Evolutionary conservation across 2,329 filamentous ascomycete genomes (phyloP).

Genomic region (Pestalotiopsis fici): DNA sequence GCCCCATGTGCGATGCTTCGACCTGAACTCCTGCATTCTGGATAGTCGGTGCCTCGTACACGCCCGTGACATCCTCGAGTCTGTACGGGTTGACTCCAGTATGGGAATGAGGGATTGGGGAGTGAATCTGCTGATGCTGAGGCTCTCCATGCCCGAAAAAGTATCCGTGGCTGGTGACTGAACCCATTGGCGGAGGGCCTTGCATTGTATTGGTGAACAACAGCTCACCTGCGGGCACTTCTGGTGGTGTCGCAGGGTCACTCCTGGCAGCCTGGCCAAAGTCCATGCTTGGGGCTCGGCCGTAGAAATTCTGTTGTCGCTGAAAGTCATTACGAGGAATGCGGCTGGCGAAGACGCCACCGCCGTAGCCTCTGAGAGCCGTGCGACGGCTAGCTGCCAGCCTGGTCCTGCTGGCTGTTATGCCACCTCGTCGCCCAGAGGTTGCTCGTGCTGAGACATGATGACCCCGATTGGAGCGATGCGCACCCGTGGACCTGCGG

Average conservation of each 20-base stretch:
- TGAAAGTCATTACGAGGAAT: constrained; percentile 3
- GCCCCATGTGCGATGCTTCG: constrained; percentile 7
- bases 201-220: constrained; percentile 15
- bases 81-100: constrained; percentile 14
- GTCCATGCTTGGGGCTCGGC: constrained; percentile 9
- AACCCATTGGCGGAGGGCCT: constrained; percentile 3
- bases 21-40: constrained; percentile 1
- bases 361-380: constrained; percentile 10
- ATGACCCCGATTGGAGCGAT: constrained; percentile 3
- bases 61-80: constrained; percentile 16
- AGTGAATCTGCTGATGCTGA: constrained; percentile 8
- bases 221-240: constrained; percentile 11
- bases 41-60: constrained; percentile 17
- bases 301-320: not conserved
- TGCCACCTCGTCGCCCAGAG: constrained; percentile 27
- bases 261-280: constrained; percentile 4
- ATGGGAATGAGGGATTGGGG: constrained; percentile 4
- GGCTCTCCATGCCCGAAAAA: constrained; percentile 8
- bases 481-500: constrained; percentile 15
- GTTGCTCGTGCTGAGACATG: constrained; percentile 20
- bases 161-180: constrained; percentile 13
- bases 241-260: constrained; percentile 13
- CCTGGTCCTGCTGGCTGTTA: constrained; percentile 23
- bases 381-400: constrained; percentile 15
- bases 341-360: constrained; percentile 8